Evolutionary conservation across 73 alveolate species (phyloP), one percentile per base, ranked within the genome.

Genomic region (Tetrahymena elliotti): DNA sequence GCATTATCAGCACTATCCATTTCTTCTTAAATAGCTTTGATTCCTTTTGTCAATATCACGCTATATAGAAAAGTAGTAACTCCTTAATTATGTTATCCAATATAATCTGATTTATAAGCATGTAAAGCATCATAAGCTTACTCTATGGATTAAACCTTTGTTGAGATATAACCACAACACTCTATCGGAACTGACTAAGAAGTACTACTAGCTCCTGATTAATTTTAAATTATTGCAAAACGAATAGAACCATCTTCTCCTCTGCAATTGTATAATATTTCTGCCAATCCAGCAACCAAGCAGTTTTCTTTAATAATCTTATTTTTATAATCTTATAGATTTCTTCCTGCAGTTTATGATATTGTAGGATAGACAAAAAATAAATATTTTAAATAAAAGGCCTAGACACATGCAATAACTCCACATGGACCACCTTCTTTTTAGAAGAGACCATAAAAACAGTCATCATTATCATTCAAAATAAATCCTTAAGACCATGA

Each of bases 401-500:
- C 97, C 83, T 97, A 84, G 27, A 96, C 98, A 18, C 97, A 35
- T 3, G 98, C 98, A 16, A 97, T 24, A 0, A 97, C 96, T 13
- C 98, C 98, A 53, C 98, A 97, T 18, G 98, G 98, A 9, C 98
- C 98, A 20, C 98, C 98, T 84, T 97, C 98, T 53, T 94, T 96
- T 93, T 97, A 93, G 94, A 96, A 95, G 33, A 97, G 95, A 4
- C 98, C 98, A 94, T 52, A 94, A 92, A 94, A 94, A 16, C 95
- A 52, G 18, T 88, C 93, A 38, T 94, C 95, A 18, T 68, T 68
- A 6, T 88, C 93, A 36, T 84, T 94, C 33, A 94, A 94, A 88
- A 94, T 88, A 88, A 94, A 94, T 18, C 94, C 94, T 52, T 94
- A 35, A 1, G 95, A 84, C 96, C 96, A 94, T 53, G 95, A 84